phyloP scores from a whole-genome alignment of 257 asterid species.

The Dorcoceras hygrometricum region DNA sequence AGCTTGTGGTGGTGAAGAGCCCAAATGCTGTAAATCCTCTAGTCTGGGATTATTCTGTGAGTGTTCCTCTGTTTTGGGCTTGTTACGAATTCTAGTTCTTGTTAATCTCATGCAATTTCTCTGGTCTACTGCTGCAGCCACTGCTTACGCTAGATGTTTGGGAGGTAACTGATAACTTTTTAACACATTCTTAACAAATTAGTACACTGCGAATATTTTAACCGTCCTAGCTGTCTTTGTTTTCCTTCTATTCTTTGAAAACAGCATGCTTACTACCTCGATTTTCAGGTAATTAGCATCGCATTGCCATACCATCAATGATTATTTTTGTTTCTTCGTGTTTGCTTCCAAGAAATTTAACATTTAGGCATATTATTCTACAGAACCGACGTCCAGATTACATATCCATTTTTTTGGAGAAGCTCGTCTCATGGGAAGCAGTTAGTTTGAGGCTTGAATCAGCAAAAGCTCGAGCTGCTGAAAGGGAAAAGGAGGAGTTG shows the following conservation, averaged over 20 bases:
- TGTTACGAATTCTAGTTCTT: background rate
- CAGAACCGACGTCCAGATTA: conserved; percentile 86
- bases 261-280: conserved; percentile 96
- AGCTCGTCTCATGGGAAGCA: conserved; percentile 92
- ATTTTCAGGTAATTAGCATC: conserved; percentile 61
- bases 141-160: conserved; percentile 91
- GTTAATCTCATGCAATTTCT: background rate
- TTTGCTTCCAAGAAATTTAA: background rate
- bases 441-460: conserved; percentile 82
- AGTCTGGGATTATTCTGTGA: conserved; percentile 88
- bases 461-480: conserved; percentile 59
- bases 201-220: background rate
- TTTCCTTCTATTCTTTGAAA: conserved; percentile 4
- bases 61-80: conserved; percentile 24
- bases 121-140: conserved; percentile 59
- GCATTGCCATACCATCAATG: background rate
- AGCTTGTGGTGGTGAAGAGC: conserved; percentile 82
- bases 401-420: conserved; percentile 74
- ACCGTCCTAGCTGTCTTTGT: background rate
- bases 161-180: conserved; percentile 62
- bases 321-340: background rate
- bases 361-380: background rate
- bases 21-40: conserved; percentile 97
- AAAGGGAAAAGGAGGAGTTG: conserved; percentile 55
- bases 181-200: background rate